phyloP scores from a whole-genome alignment of 805 yeast species.

The Lachancea waltii region DNA sequence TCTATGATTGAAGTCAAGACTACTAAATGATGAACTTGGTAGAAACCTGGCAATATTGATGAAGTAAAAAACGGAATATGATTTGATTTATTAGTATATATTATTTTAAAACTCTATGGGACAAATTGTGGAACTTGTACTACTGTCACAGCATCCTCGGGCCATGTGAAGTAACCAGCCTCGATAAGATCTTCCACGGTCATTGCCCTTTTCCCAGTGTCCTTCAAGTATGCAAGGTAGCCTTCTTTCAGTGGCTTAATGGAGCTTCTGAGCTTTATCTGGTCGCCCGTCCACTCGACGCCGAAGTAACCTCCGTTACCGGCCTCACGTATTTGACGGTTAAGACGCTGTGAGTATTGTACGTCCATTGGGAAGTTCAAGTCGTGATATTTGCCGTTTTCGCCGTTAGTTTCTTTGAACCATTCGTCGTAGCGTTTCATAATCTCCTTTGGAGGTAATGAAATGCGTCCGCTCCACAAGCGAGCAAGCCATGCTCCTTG shows the following conservation, averaged over 20 bases:
- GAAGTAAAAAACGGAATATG: too few species aligned
- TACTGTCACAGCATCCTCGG: constrained; percentile 18
- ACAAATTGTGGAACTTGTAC: constrained; percentile 14
- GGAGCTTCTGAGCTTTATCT: constrained; percentile 38
- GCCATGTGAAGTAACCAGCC: constrained; percentile 32
- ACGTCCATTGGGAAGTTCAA: constrained; percentile 53
- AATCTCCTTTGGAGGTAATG: constrained; percentile 42
- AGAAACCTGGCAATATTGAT: too few species aligned
- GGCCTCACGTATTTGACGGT: constrained; percentile 33
- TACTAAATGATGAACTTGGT: neutral
- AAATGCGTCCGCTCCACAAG: constrained; percentile 49
- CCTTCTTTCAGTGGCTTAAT: constrained; percentile 41
- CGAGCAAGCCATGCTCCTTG: constrained; percentile 62
- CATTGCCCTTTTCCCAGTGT: constrained; percentile 35
- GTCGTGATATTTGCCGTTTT: constrained; percentile 45
- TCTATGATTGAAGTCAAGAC: neutral
- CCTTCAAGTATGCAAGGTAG: constrained; percentile 36
- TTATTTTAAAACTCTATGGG: constrained; percentile 5
- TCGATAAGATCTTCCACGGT: constrained; percentile 37
- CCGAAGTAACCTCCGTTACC: constrained; percentile 43
- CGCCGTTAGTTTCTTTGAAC: constrained; percentile 40
- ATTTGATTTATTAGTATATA: too few species aligned
- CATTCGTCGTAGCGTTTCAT: constrained; percentile 41
- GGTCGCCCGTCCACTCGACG: constrained; percentile 46
- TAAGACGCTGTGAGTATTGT: constrained; percentile 46